Conservation (phyloP, 805 yeast genomes). For the Millerozyma miso region DNA sequence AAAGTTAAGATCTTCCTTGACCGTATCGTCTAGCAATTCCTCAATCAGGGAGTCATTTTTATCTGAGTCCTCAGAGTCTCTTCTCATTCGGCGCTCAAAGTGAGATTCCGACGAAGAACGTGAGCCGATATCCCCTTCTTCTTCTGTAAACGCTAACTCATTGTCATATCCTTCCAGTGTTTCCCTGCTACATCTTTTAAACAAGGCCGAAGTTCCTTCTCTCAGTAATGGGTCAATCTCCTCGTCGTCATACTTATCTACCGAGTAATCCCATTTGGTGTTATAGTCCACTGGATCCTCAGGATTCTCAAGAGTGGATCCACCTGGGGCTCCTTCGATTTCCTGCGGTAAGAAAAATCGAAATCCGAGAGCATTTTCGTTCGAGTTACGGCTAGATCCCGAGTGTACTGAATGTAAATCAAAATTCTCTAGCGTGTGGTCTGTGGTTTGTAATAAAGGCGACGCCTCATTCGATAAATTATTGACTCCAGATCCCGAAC, state of each 20-base stretch:
- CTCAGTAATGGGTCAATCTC: slow-evolving; percentile 1
- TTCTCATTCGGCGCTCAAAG: slow-evolving; percentile 19
- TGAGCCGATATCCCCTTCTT: background rate
- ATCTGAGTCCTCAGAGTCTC: slow-evolving; percentile 9
- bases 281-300: slow-evolving; percentile 62
- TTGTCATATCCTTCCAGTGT: background rate
- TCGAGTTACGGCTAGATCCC: slow-evolving; percentile 32
- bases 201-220: background rate
- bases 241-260: slow-evolving; percentile 37
- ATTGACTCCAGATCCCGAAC: slow-evolving; percentile 16
- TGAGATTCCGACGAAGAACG: slow-evolving; percentile 8
- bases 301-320: slow-evolving; percentile 67
- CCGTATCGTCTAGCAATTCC: slow-evolving; percentile 16
- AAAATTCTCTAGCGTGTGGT: slow-evolving; percentile 13
- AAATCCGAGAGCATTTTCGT: slow-evolving; percentile 47
- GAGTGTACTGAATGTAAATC: slow-evolving; percentile 33
- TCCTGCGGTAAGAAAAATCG: slow-evolving; percentile 80
- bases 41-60: slow-evolving; percentile 12
- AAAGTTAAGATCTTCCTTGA: slow-evolving; percentile 15
- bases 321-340: slow-evolving; percentile 82
- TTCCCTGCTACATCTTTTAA: slow-evolving; percentile 2
- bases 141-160: slow-evolving; percentile 6
- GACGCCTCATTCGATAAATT: slow-evolving; percentile 21
- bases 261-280: slow-evolving; percentile 67
- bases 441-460: slow-evolving; percentile 27